Evolutionary conservation across 345 rosid species (phyloP).

Genomic region (Nephelium lappaceum): DNA sequence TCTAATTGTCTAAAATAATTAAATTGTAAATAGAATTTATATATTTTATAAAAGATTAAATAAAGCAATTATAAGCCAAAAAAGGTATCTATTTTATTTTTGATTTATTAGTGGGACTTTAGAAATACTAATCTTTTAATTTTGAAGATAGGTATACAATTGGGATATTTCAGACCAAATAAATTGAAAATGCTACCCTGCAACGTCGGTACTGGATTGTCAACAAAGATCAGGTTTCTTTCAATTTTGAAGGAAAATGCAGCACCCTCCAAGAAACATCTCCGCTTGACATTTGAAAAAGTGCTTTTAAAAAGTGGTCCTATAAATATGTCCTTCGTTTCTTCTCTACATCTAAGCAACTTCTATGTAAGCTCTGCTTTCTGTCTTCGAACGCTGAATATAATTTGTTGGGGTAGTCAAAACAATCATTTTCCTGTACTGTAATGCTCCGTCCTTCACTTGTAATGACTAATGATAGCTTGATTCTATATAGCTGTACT

Average conservation of each 20-base stretch:
- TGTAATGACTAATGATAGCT: constrained; percentile 1
- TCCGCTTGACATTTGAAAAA: not conserved
- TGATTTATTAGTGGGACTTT: too few species aligned
- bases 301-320: not conserved
- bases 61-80: too few species aligned
- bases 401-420: constrained; percentile 7
- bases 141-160: too few species aligned
- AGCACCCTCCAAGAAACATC: constrained; percentile 5
- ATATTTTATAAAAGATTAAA: too few species aligned
- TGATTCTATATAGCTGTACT: constrained; percentile 1
- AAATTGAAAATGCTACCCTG: too few species aligned
- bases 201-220: too few species aligned
- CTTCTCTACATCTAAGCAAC: not conserved
- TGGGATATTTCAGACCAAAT: too few species aligned
- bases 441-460: not conserved
- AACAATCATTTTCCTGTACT: not conserved
- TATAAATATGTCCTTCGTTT: not conserved
- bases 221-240: not conserved
- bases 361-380: constrained; percentile 8
- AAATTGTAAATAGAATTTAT: too few species aligned
- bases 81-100: too few species aligned
- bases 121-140: too few species aligned
- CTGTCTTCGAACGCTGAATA: not conserved
- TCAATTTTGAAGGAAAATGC: not conserved
- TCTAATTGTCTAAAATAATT: too few species aligned